Conservation (phyloP, 1,284 basidiomycete species). For the Cryptococcus maquisensis region DNA sequence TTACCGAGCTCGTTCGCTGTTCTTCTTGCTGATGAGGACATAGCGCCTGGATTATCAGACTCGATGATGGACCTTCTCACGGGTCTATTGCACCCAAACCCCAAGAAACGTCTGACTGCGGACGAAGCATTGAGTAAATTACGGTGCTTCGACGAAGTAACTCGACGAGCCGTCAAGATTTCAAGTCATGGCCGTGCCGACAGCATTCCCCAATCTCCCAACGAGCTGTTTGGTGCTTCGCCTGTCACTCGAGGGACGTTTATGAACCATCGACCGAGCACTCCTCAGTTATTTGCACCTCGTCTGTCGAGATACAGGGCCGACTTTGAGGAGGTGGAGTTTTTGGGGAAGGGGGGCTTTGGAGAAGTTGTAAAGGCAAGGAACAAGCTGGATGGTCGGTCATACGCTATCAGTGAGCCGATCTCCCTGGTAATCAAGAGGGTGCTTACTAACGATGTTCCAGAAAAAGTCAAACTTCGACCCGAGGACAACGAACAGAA, state of each 20-base stretch:
- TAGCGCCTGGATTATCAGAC: conserved; percentile 27
- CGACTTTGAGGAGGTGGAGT: conserved; percentile 50
- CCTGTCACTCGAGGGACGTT: conserved; percentile 19
- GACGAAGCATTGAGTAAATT: conserved; percentile 38
- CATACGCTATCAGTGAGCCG: conserved; percentile 49
- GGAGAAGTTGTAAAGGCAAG: conserved; percentile 90
- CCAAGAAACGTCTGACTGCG: conserved; percentile 42
- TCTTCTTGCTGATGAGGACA: neutral
- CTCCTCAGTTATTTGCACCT: conserved; percentile 12
- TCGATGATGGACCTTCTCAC: conserved; percentile 31
- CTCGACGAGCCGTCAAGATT: conserved; percentile 10
- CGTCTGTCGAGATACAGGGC: conserved; percentile 41
- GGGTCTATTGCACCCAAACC: conserved; percentile 35
- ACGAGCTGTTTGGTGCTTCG: conserved; percentile 26
- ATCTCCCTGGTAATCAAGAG: conserved; percentile 49
- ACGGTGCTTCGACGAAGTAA: conserved; percentile 25
- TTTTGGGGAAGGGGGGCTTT: conserved; percentile 77
- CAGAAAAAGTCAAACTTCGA: conserved; percentile 81
- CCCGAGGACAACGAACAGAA: conserved; percentile 74
- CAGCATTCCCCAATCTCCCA: conserved; percentile 10
- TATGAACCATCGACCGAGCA: conserved; percentile 24
- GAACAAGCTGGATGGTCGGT: conserved; percentile 60
- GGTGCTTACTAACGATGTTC: conserved; percentile 44
- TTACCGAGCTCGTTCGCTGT: neutral
- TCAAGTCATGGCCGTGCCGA: conserved; percentile 3